Conservation (phyloP, 2,329 filamentous ascomycete genomes). For the Lecanicillium sp. region DNA sequence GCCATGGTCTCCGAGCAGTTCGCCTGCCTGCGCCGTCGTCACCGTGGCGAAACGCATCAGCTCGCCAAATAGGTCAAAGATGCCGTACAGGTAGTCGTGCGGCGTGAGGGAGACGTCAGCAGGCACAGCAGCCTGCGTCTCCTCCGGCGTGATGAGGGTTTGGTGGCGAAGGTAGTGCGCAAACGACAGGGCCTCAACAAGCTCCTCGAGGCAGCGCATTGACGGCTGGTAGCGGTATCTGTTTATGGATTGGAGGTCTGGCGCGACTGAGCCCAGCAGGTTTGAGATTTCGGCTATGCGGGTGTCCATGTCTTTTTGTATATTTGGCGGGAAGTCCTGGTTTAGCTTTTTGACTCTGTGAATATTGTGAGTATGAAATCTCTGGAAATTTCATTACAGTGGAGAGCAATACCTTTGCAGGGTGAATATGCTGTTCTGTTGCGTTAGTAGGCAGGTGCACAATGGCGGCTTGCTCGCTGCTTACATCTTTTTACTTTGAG, state of each 20-base stretch:
- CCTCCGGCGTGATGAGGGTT: constrained; percentile 59
- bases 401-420: constrained; percentile 25
- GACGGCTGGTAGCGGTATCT: constrained; percentile 73
- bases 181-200: constrained; percentile 86
- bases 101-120: constrained; percentile 57
- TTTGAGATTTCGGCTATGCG: constrained; percentile 64
- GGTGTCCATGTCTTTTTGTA: constrained; percentile 60
- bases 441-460: constrained; percentile 2
- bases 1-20: constrained; percentile 29
- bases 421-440: constrained; percentile 12
- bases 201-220: constrained; percentile 86
- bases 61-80: constrained; percentile 93
- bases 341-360: constrained; percentile 56
- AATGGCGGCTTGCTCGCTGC: constrained; percentile 10
- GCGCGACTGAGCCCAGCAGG: constrained; percentile 59
- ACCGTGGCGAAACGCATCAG: constrained; percentile 96
- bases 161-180: constrained; percentile 78
- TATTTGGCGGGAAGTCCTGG: constrained; percentile 56
- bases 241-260: constrained; percentile 72
- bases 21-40: constrained; percentile 67
- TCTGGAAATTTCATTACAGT: background rate
- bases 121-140: constrained; percentile 44
- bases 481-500: constrained; percentile 94
- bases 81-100: constrained; percentile 81
- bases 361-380: background rate